These are phyloP conservation scores for Monosporascus ibericus DNA, from an alignment of 2,329 filamentous ascomycete genomes.

Conservation along the genomic window DNA sequence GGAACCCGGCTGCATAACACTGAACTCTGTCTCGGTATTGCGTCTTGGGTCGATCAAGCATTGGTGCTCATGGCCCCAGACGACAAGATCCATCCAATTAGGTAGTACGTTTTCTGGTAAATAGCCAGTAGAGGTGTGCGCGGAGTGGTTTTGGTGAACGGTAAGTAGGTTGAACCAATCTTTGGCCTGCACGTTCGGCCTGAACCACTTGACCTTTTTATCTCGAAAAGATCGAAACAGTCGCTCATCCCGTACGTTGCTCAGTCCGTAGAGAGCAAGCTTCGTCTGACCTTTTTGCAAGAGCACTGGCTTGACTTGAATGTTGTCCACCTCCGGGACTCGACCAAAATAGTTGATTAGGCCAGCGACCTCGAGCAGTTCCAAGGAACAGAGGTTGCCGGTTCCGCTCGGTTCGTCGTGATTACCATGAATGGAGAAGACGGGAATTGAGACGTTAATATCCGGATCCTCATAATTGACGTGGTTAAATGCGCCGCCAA, in stretches of 20 bases:
- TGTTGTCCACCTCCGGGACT: conserved; percentile 87
- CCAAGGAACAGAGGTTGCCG: conserved; percentile 83
- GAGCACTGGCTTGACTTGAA: conserved; percentile 83
- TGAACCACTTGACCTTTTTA: conserved; percentile 88
- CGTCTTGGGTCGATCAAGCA: conserved; percentile 79
- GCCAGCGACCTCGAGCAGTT: conserved; percentile 84
- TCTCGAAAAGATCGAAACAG: conserved; percentile 91
- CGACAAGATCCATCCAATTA: conserved; percentile 80
- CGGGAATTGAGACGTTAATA: conserved; percentile 93
- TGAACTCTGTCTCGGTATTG: conserved; percentile 84
- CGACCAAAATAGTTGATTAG: conserved; percentile 95
- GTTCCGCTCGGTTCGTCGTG: conserved; percentile 98
- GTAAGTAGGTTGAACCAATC: conserved; percentile 97
- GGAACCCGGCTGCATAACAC: conserved; percentile 96
- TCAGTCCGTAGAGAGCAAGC: conserved; percentile 86
- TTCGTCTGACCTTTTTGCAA: conserved; percentile 93
- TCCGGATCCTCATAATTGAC: conserved; percentile 98
- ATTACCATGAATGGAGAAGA: conserved; percentile 98
- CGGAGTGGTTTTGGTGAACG: conserved; percentile 93
- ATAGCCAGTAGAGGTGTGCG: conserved; percentile 88
- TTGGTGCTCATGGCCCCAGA: conserved; percentile 98
- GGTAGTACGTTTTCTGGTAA: conserved; percentile 90
- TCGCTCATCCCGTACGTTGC: conserved; percentile 92
- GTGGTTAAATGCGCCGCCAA: conserved; percentile 82
- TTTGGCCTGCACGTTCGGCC: conserved; percentile 68